phyloP scores from a whole-genome alignment of 129 eudicot genomes.

The Tagetes patula region DNA sequence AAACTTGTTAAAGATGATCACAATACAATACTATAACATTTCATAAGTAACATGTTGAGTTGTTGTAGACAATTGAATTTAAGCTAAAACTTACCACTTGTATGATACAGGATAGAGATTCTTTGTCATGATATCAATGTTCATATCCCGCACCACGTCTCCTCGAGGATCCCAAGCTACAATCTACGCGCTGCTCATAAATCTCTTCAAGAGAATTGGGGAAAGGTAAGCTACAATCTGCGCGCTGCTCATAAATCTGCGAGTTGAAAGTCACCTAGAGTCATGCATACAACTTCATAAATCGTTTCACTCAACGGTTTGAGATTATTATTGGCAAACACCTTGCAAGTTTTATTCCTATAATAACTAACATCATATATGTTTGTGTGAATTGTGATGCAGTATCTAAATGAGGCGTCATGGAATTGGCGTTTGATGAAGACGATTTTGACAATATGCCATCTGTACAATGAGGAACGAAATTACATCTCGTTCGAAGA shows the following conservation, averaged over 20 bases:
- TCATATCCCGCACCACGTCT: conserved; percentile 90
- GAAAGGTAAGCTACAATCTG: conserved; percentile 86
- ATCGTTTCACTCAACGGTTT: neutral
- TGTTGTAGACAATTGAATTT: neutral
- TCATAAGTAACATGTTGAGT: neutral
- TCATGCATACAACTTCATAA: neutral
- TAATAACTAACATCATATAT: conserved; percentile 5
- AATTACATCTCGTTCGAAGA: conserved; percentile 78
- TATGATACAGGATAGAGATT: conserved; percentile 73
- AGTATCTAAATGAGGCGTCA: conserved; percentile 87
- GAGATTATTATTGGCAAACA: neutral
- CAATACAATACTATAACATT: neutral
- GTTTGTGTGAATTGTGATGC: conserved; percentile 6
- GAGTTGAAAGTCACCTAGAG: neutral
- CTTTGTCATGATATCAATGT: conserved; percentile 92
- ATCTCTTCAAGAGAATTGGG: conserved; percentile 90
- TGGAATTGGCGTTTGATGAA: conserved; percentile 99
- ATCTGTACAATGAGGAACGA: conserved; percentile 62
- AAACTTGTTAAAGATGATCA: neutral
- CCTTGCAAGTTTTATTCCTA: no score
- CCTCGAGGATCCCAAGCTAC: conserved; percentile 85
- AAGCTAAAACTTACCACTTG: conserved; percentile 11
- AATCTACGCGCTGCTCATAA: conserved; percentile 83
- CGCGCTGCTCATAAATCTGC: conserved; percentile 73
- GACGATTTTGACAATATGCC: conserved; percentile 82